Evolutionary conservation across 1,284 basidiomycete species (phyloP), one percentile per base, ranked within the genome.

Genomic region (Tilletiopsis washingtonensis): DNA sequence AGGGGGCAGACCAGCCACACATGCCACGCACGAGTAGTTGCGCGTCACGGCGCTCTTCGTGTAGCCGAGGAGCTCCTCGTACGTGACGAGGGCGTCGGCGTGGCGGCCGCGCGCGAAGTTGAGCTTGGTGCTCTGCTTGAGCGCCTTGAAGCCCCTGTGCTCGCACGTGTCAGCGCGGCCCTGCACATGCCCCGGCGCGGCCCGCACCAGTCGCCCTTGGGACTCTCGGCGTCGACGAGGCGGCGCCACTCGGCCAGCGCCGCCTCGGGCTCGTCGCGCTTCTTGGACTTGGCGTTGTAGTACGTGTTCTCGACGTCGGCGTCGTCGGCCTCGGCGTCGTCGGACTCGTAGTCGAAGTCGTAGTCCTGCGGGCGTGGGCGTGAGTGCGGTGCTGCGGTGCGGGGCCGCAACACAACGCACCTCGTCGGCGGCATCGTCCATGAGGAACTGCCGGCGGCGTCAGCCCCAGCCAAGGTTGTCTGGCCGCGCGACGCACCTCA

Each of bases 261-360:
- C 40, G 81, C 86, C 66, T 91, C 86, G 14, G 90, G 85, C 59
- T 86, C 84, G 62, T 93, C 88, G 56, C 90, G 88, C 72, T 96
- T 96, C 75, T 90, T 84, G 37, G 83, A 91, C 74, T 98, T 99
- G 11, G 94, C 94, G 45, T 85, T 86, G 76, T 98, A 98, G 77
- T 99, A 99, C 81, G 91, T 83, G 71, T 99, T 99, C 78, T 99
- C 94, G 40, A 96, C 83, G 74, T 96, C 91, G 37, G 81, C 87
- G 9, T 83, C 89, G 26, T 61, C 59, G 25, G 61, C 57, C 23
- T 79, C 79, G n/a, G 74, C 75, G 73, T 91, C 91, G 42, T 90
- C 91, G 74, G 96, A 66, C 47, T 73, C 70, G 45, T 69, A 99
- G 75, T 94, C 90, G 74, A 97, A 97, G 66, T 84, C 89, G 76